A percentile compares a stretch with the other conserved stretches of the same genome.
Evolutionary conservation across 2,329 filamentous ascomycete genomes (phyloP).

Genomic region (Microdochium trichocladiopsis): DNA sequence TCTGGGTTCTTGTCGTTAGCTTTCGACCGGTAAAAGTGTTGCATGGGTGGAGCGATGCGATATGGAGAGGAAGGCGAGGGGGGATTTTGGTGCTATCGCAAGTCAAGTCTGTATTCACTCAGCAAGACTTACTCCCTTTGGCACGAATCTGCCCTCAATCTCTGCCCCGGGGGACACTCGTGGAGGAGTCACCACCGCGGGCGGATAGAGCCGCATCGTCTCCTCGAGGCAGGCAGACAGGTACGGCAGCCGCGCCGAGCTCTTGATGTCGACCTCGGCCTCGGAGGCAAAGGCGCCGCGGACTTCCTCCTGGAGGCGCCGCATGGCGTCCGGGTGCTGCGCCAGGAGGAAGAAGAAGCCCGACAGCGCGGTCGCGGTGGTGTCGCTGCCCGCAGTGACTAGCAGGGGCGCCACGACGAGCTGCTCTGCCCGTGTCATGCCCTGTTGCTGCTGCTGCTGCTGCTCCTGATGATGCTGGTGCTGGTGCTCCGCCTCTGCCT

Average conservation of each 20-base stretch:
- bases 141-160: conserved; percentile 11
- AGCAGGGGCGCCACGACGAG: conserved; percentile 12
- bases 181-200: conserved; percentile 6
- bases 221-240: conserved; percentile 27
- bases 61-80: neutral
- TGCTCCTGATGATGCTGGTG: too few relatives aligned
- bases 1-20: too few relatives aligned
- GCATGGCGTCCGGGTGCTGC: conserved; percentile 33
- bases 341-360: conserved; percentile 32
- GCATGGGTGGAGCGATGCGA: neutral
- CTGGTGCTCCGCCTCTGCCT: too few relatives aligned
- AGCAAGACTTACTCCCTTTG: conserved; percentile 6
- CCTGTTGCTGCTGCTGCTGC: too few relatives aligned
- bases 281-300: conserved; percentile 36
- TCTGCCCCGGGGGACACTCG: conserved; percentile 17
- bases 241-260: conserved; percentile 18
- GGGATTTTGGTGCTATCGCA: too few relatives aligned
- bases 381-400: conserved; percentile 39
- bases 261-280: conserved; percentile 21
- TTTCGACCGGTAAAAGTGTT: too few relatives aligned
- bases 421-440: neutral
- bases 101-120: too few relatives aligned
- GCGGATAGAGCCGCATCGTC: conserved; percentile 22
- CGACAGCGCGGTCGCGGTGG: conserved; percentile 34
- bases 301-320: conserved; percentile 31